Evolutionary conservation across 331 rosid species (phyloP).

Genomic region (Rhamnella rubrinervis): DNA sequence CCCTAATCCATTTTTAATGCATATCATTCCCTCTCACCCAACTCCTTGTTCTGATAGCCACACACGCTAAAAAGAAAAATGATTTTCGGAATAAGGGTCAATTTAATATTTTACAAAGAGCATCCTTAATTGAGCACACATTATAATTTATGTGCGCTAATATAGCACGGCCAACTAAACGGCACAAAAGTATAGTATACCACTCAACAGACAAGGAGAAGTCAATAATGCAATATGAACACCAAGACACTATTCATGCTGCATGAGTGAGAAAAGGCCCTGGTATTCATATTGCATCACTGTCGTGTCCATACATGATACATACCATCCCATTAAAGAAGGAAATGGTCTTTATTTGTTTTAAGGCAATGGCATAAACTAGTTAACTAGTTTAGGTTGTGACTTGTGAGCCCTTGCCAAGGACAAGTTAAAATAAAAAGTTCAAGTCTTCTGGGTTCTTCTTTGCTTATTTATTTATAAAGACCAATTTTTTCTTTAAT

Average conservation of each 20-base stretch:
- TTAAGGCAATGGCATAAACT: neutral
- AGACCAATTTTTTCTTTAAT: neutral
- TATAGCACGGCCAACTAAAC: neutral
- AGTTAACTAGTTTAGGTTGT: slow-evolving; percentile 1
- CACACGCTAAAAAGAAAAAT: neutral
- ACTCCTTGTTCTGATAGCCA: neutral
- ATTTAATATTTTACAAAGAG: neutral
- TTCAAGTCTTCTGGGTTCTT: neutral
- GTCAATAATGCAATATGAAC: slow-evolving; percentile 14
- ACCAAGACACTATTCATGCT: neutral
- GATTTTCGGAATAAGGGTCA: too few relatives aligned
- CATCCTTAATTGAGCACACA: neutral
- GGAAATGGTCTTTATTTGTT: neutral
- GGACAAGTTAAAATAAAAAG: neutral
- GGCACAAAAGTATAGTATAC: neutral
- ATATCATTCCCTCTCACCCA: too few relatives aligned
- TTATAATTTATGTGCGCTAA: neutral
- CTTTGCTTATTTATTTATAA: neutral
- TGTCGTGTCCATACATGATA: neutral
- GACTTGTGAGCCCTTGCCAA: neutral
- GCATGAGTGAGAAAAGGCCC: neutral
- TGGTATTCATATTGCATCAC: neutral
- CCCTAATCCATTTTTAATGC: neutral
- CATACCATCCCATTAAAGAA: neutral
- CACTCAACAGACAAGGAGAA: slow-evolving; percentile 15